Percentiles rank a stretch among this genome's conserved stretches.
These are phyloP conservation scores for Pyrenophora graminea DNA, from an alignment of 2,329 filamentous ascomycete genomes.

Conservation along the genomic window DNA sequence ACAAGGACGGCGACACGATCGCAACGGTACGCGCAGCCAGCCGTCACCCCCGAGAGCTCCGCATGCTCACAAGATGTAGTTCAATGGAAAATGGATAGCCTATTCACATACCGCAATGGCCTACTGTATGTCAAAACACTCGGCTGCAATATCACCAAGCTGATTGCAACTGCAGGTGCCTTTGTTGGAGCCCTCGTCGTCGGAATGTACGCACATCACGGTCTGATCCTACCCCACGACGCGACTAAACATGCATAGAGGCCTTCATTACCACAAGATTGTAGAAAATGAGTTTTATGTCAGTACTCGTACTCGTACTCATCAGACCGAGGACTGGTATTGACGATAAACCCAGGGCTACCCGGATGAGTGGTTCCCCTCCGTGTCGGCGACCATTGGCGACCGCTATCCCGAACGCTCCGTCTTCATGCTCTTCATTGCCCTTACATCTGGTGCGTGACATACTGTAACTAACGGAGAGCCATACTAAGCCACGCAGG, in stretches of 20 bases:
- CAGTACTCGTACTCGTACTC: constrained; percentile 22
- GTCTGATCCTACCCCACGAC: constrained; percentile 13
- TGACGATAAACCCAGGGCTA: constrained; percentile 43
- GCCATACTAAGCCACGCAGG: constrained; percentile 56
- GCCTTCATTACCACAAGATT: constrained; percentile 93
- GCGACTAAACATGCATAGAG: constrained; percentile 49
- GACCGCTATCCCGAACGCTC: constrained; percentile 96
- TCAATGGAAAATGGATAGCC: constrained; percentile 89
- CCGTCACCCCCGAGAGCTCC: constrained; percentile 27
- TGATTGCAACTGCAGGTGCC: constrained; percentile 60
- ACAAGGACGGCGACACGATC: constrained; percentile 66
- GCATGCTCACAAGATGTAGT: constrained; percentile 48
- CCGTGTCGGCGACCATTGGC: constrained; percentile 94
- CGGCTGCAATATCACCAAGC: not conserved
- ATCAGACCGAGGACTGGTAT: not conserved
- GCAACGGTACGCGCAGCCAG: constrained; percentile 55
- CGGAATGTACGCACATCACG: constrained; percentile 55
- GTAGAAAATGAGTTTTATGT: constrained; percentile 93
- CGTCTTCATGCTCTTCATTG: constrained; percentile 96
- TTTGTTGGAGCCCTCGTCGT: constrained; percentile 86
- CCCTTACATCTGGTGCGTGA: constrained; percentile 78
- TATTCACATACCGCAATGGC: constrained; percentile 84
- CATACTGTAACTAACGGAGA: not conserved
- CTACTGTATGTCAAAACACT: constrained; percentile 62
- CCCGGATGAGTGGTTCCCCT: constrained; percentile 94